A percentile compares a stretch with the other conserved stretches of the same genome.
phyloP scores from a whole-genome alignment of 768 basidiomycete species.

The Rossbeevera mucosa region DNA sequence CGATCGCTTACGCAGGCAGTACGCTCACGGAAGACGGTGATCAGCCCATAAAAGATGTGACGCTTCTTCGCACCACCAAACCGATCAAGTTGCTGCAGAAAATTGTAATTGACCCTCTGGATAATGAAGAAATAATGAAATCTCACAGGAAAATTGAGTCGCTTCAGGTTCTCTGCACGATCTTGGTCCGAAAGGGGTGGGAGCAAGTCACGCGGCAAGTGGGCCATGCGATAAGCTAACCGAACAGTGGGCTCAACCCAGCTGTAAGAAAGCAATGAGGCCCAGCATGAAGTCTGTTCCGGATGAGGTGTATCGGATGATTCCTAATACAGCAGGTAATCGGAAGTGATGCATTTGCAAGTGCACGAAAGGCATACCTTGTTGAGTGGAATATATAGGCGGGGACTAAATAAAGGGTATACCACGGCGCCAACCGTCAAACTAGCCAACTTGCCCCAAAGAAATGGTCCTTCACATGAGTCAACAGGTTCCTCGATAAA shows the following conservation, averaged over 20 bases:
- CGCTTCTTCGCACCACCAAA: conserved; percentile 1
- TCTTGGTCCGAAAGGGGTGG: conserved; percentile 2
- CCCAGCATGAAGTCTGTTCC: conserved; percentile 1
- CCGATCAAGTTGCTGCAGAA: not conserved
- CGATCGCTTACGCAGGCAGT: not conserved
- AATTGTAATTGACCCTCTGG: not conserved
- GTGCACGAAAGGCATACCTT: not conserved
- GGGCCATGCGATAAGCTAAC: not conserved
- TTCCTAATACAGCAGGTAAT: not conserved
- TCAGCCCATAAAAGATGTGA: conserved; percentile 1
- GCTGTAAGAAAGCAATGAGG: not conserved
- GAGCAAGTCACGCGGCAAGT: not conserved
- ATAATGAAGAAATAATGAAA: not conserved
- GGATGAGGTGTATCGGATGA: not conserved
- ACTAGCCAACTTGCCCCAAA: not conserved
- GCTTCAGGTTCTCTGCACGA: not conserved
- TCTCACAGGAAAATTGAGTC: not conserved
- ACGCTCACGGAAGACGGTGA: conserved; percentile 4
- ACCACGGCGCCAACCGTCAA: not conserved
- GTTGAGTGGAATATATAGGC: not conserved
- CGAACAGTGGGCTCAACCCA: conserved; percentile 2
- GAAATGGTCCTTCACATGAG: not conserved
- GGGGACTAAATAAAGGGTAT: conserved; percentile 1
- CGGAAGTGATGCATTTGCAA: not conserved
- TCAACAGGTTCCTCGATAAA: not conserved